A percentile compares a stretch with the other conserved stretches of the same genome.
Evolutionary conservation across 305 asterid genomes (phyloP).

Genomic region (Solanum chacoense): DNA sequence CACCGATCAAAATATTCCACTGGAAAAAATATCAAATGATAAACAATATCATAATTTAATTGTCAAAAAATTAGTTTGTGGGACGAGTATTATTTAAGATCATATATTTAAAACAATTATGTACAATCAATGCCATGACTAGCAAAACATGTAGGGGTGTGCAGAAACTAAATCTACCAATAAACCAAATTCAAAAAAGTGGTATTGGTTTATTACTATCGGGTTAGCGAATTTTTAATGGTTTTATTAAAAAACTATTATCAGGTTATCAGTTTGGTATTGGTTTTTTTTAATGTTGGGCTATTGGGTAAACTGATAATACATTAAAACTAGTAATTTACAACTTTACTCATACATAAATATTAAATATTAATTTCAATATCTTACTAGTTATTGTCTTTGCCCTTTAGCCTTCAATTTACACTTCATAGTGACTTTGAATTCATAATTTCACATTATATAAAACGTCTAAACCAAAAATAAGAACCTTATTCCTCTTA

Average conservation of each 20-base stretch:
- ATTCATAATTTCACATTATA: background rate
- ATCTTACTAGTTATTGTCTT: background rate
- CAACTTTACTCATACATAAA: background rate
- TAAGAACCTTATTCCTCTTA: background rate
- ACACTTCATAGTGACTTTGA: background rate
- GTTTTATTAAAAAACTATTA: background rate
- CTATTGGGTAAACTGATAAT: background rate
- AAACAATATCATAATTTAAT: background rate
- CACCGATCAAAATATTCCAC: constrained; percentile 58
- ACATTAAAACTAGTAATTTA: background rate
- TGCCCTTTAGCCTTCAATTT: background rate
- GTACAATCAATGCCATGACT: background rate
- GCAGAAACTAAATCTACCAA: background rate
- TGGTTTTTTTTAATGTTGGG: background rate
- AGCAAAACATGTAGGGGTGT: background rate
- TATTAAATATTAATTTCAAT: background rate
- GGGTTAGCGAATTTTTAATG: background rate
- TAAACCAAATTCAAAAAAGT: background rate
- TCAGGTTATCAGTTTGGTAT: background rate
- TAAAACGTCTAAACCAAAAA: background rate
- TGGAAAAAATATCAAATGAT: constrained; percentile 1
- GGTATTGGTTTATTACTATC: background rate
- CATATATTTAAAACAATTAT: background rate
- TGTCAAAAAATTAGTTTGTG: background rate
- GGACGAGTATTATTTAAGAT: background rate